These are phyloP conservation scores for Chlorella variabilis DNA, from an alignment of 163 green algal genomes.

Conservation along the genomic window DNA sequence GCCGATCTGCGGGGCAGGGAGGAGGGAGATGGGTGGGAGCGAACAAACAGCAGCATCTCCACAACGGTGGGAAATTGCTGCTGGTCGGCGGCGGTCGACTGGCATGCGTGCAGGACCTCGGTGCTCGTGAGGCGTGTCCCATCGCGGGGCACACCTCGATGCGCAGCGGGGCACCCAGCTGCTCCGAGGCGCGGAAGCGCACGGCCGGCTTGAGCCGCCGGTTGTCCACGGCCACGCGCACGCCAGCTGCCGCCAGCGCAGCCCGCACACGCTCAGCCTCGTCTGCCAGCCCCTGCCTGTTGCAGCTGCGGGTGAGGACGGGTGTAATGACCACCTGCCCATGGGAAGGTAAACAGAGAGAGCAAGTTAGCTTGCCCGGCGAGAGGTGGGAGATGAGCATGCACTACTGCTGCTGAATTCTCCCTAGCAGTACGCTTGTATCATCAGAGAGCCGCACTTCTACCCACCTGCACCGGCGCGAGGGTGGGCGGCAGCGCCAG, in stretches of 20 bases:
- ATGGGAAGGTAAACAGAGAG: no score
- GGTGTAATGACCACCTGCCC: slow-evolving; percentile 80
- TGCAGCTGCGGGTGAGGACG: slow-evolving; percentile 48
- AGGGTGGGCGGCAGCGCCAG: slow-evolving; percentile 89
- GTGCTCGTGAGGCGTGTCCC: no score
- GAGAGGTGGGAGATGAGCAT: slow-evolving; percentile 50
- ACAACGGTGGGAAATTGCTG: no score
- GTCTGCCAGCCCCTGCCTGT: background rate
- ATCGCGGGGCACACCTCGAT: slow-evolving; percentile 91
- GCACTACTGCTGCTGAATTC: slow-evolving; percentile 63
- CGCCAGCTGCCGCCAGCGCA: slow-evolving; percentile 60
- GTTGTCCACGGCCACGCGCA: slow-evolving; percentile 88
- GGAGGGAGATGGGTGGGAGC: background rate
- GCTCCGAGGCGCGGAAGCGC: slow-evolving; percentile 96
- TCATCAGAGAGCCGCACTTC: background rate
- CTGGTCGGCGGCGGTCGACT: background rate
- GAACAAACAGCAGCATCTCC: no score
- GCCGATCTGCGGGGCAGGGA: slow-evolving; percentile 28
- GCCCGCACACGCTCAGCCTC: slow-evolving; percentile 42
- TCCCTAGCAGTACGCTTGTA: background rate
- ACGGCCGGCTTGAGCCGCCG: slow-evolving; percentile 79
- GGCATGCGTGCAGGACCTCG: no score
- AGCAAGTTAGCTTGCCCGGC: no score
- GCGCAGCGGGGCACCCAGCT: slow-evolving; percentile 87
- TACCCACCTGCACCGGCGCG: slow-evolving; percentile 88